phyloP scores from a whole-genome alignment of 2,329 filamentous ascomycete species.

The Colletotrichum cordylinicola region DNA sequence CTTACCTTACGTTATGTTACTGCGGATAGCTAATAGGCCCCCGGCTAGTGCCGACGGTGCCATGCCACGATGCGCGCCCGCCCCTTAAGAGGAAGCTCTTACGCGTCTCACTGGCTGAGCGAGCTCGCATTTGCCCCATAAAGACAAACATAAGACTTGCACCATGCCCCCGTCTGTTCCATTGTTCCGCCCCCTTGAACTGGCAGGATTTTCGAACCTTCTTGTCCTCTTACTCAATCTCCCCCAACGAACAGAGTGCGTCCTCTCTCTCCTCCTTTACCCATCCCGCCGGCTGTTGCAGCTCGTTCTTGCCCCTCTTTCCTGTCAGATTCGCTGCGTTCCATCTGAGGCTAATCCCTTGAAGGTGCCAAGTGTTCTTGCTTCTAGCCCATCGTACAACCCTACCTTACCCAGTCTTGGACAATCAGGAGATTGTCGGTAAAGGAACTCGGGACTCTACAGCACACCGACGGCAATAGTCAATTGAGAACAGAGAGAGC shows the following conservation, averaged over 20 bases:
- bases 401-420: neutral
- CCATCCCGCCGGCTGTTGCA: neutral
- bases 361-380: neutral
- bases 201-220: neutral
- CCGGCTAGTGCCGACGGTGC: neutral
- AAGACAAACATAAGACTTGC: neutral
- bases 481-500: neutral
- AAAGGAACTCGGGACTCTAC: neutral
- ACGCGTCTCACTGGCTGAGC: constrained; percentile 5
- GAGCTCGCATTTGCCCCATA: constrained; percentile 10
- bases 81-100: neutral
- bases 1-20: too few relatives aligned
- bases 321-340: neutral
- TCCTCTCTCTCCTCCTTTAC: neutral
- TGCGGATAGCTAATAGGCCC: too few relatives aligned
- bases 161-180: neutral
- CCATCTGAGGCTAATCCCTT: neutral
- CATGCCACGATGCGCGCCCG: neutral
- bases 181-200: neutral
- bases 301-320: constrained; percentile 6
- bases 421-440: neutral
- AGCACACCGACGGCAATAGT: neutral
- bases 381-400: neutral
- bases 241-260: neutral
- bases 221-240: neutral